Evolutionary conservation across 2,329 filamentous ascomycete species (phyloP).

Genomic region (Hymenoscyphus linearis): DNA sequence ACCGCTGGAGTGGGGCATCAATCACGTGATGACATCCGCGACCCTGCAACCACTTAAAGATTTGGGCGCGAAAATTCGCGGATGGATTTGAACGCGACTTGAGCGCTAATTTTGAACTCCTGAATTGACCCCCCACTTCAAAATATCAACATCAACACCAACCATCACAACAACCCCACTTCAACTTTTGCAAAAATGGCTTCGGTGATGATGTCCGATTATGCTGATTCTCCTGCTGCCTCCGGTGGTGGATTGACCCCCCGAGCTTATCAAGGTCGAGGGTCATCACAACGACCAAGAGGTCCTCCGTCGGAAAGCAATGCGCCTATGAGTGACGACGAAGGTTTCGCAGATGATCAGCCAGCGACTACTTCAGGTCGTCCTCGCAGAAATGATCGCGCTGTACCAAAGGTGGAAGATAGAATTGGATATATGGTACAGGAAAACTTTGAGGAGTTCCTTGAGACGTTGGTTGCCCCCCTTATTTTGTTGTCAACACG

Average conservation of each 20-base stretch:
- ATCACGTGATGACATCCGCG: too few species aligned
- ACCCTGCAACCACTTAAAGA: neutral
- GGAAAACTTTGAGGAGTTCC: slow-evolving; percentile 71
- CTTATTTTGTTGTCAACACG: neutral
- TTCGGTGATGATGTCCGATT: slow-evolving; percentile 32
- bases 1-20: too few species aligned
- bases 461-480: slow-evolving; percentile 59
- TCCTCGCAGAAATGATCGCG: slow-evolving; percentile 38
- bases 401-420: slow-evolving; percentile 70
- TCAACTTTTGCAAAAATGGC: slow-evolving; percentile 23
- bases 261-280: slow-evolving; percentile 20
- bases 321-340: slow-evolving; percentile 56
- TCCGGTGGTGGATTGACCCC: slow-evolving; percentile 26
- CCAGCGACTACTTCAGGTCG: slow-evolving; percentile 48
- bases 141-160: slow-evolving; percentile 15
- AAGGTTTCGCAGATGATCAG: slow-evolving; percentile 61
- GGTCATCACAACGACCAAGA: slow-evolving; percentile 31
- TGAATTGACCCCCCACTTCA: slow-evolving; percentile 14
- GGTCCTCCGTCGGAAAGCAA: slow-evolving; percentile 57
- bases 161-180: slow-evolving; percentile 12
- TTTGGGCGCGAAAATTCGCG: neutral
- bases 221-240: slow-evolving; percentile 19
- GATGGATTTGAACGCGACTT: neutral
- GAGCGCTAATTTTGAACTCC: slow-evolving; percentile 13
- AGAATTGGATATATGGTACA: slow-evolving; percentile 69